These are phyloP conservation scores for Phaseolus lunatus DNA, from an alignment of 306 rosid genomes.

Conservation along the genomic window DNA sequence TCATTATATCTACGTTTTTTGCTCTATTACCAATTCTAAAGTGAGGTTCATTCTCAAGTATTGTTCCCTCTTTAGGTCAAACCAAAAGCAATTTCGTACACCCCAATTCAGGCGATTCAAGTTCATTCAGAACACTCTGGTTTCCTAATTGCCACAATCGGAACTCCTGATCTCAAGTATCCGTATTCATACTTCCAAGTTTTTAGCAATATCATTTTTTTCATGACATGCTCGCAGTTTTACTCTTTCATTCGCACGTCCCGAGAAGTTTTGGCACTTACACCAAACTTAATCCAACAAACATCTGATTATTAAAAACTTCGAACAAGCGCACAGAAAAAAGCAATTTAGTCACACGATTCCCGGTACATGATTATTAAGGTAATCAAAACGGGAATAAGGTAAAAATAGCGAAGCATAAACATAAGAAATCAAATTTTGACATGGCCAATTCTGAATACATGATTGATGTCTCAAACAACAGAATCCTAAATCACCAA, in stretches of 20 bases:
- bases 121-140: not conserved
- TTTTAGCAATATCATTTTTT: no score
- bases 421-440: constrained; percentile 28
- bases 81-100: not conserved
- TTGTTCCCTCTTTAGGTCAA: not conserved
- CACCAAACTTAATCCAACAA: not conserved
- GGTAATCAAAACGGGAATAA: not conserved
- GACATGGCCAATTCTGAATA: constrained; percentile 37
- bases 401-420: not conserved
- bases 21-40: no score
- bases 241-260: no score
- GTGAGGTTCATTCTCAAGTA: not conserved
- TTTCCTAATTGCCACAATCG: not conserved
- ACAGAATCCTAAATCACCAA: constrained; percentile 45
- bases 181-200: not conserved
- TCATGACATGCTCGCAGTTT: not conserved
- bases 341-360: not conserved
- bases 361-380: not conserved
- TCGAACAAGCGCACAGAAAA: not conserved
- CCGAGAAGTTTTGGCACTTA: no score
- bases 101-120: not conserved
- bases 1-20: no score
- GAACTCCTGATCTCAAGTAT: not conserved
- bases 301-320: no score
- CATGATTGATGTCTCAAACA: constrained; percentile 50